Evolutionary conservation across 1,284 basidiomycete genomes (phyloP).

Genomic region (Tranzscheliella williamsii): DNA sequence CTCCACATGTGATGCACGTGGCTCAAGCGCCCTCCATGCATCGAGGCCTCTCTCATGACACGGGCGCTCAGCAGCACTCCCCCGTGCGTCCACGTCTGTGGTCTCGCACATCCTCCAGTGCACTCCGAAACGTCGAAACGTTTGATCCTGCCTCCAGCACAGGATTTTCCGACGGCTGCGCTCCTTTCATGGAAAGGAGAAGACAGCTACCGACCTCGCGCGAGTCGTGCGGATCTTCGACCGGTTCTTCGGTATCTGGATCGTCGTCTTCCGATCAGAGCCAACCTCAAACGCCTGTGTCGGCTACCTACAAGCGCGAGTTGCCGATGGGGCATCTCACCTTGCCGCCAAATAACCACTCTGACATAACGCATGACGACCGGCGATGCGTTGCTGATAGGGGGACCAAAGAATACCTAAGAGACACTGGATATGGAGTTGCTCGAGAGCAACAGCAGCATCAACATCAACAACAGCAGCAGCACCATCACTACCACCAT

Average conservation of each 20-base stretch:
- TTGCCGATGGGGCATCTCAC: conserved; percentile 4
- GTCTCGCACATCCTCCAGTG: conserved; percentile 12
- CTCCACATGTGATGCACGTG: not conserved
- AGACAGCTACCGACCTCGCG: conserved; percentile 20
- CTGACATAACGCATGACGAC: not conserved
- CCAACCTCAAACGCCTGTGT: conserved; percentile 26
- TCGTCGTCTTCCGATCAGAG: conserved; percentile 21
- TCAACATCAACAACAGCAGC: not conserved
- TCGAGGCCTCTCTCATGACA: conserved; percentile 13
- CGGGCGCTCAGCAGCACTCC: conserved; percentile 9
- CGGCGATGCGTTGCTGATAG: too few species aligned
- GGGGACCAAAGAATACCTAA: conserved; percentile 1
- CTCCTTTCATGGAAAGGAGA: conserved; percentile 5
- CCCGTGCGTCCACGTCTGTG: conserved; percentile 15
- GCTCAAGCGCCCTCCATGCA: conserved; percentile 9
- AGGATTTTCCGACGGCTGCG: not conserved
- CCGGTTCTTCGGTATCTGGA: too few species aligned
- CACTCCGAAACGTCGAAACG: conserved; percentile 4
- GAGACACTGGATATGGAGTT: not conserved
- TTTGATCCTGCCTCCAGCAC: conserved; percentile 1
- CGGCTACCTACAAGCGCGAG: conserved; percentile 22
- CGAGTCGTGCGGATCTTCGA: conserved; percentile 22
- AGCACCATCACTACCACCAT: not conserved
- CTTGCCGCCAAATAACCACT: conserved; percentile 1
- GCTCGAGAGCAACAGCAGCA: not conserved